These are phyloP conservation scores for Talaromyces nanjingensis DNA, from an alignment of 495 filamentous ascomycete species.

Conservation along the genomic window DNA sequence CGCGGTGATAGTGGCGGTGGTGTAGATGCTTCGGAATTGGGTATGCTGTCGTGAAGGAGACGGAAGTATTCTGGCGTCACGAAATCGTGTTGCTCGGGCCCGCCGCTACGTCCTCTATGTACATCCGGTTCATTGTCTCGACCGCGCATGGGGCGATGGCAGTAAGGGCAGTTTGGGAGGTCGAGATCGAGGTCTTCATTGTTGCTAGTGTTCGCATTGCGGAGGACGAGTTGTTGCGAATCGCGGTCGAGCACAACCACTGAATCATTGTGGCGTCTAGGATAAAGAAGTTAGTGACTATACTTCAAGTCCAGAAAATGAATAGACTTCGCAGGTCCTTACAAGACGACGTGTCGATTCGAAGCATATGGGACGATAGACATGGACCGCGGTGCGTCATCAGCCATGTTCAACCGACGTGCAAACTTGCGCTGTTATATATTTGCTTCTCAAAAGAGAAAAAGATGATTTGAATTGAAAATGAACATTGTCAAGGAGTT, in stretches of 20 bases:
- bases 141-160: conserved; percentile 69
- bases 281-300: neutral
- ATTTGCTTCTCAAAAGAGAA: conserved; percentile 5
- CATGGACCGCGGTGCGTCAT: conserved; percentile 29
- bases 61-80: conserved; percentile 89
- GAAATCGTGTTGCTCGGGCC: conserved; percentile 53
- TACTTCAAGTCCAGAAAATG: neutral
- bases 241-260: conserved; percentile 85
- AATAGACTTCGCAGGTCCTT: conserved; percentile 11
- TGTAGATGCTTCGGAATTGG: conserved; percentile 37
- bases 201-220: conserved; percentile 42
- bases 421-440: neutral
- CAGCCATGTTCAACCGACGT: conserved; percentile 21
- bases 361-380: conserved; percentile 42
- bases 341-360: conserved; percentile 47
- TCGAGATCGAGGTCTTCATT: conserved; percentile 35
- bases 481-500: neutral
- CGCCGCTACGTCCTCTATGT: conserved; percentile 19
- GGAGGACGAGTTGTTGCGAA: conserved; percentile 77
- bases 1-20: conserved; percentile 42
- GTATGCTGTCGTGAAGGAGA: conserved; percentile 66
- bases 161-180: conserved; percentile 74
- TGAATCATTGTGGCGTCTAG: conserved; percentile 82
- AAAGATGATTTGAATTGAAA: neutral
- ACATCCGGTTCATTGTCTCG: conserved; percentile 30